These are phyloP conservation scores for Medicago arabica DNA, from an alignment of 306 rosid species.

Conservation along the genomic window DNA sequence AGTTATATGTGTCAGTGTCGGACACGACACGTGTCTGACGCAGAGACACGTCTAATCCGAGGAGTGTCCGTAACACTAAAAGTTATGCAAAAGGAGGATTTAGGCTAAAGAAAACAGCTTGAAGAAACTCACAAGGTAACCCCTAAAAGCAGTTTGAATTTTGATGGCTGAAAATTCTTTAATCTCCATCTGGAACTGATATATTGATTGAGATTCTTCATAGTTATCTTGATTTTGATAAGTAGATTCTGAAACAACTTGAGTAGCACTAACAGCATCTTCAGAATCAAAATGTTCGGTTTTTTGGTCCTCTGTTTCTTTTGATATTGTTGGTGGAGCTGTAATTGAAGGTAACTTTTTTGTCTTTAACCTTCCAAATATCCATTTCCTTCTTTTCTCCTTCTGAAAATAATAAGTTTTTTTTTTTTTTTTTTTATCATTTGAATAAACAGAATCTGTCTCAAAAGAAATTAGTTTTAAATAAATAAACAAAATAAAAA, in stretches of 20 bases:
- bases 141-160: slow-evolving; percentile 83
- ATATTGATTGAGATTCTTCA: slow-evolving; percentile 34
- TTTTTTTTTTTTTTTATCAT: not conserved
- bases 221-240: slow-evolving; percentile 27
- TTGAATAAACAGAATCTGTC: slow-evolving; percentile 33
- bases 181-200: slow-evolving; percentile 47
- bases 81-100: slow-evolving; percentile 15
- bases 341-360: slow-evolving; percentile 64
- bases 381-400: slow-evolving; percentile 86
- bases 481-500: not conserved
- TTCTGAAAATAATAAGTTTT: slow-evolving; percentile 40
- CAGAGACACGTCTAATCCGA: too few relatives aligned
- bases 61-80: too few relatives aligned
- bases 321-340: slow-evolving; percentile 48
- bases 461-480: not conserved
- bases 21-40: too few relatives aligned
- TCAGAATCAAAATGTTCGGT: slow-evolving; percentile 47
- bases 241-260: slow-evolving; percentile 52
- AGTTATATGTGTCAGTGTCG: too few relatives aligned
- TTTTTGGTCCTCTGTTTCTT: slow-evolving; percentile 64
- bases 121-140: slow-evolving; percentile 78
- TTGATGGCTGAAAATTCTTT: slow-evolving; percentile 64
- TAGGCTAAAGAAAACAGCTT: slow-evolving; percentile 20
- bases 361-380: slow-evolving; percentile 65
- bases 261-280: slow-evolving; percentile 50